phyloP scores from a whole-genome alignment of 106 monocot genomes.

The Acanthochlamys bracteata region DNA sequence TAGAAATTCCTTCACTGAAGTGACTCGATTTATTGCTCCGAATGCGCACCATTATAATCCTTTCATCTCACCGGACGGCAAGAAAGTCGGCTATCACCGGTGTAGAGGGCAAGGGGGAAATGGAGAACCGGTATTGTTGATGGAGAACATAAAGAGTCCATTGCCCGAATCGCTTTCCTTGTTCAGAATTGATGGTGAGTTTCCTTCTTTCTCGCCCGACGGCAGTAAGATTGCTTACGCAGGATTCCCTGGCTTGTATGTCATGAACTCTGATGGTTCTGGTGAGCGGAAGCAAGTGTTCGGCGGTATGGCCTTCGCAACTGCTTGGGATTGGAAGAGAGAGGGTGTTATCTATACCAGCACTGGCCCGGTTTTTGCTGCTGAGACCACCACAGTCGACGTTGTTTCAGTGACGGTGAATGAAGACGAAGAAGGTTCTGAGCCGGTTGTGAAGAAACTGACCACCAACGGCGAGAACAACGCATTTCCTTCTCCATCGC shows the following conservation, averaged over 20 bases:
- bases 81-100: slow-evolving; percentile 64
- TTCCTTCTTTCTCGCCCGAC: slow-evolving; percentile 83
- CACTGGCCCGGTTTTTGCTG: slow-evolving; percentile 52
- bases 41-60: slow-evolving; percentile 73
- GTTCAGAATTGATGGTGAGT: slow-evolving; percentile 73
- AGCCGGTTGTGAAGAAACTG: slow-evolving; percentile 59
- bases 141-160: slow-evolving; percentile 59
- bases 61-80: slow-evolving; percentile 58
- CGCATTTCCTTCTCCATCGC: slow-evolving; percentile 88
- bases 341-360: slow-evolving; percentile 81
- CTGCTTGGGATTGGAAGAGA: slow-evolving; percentile 96
- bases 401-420: slow-evolving; percentile 53
- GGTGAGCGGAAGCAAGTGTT: slow-evolving; percentile 30
- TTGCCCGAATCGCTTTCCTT: slow-evolving; percentile 33
- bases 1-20: slow-evolving; percentile 29
- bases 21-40: slow-evolving; percentile 46
- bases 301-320: slow-evolving; percentile 50
- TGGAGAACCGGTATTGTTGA: slow-evolving; percentile 27
- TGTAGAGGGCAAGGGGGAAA: slow-evolving; percentile 47
- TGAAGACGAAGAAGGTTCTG: slow-evolving; percentile 15
- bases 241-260: slow-evolving; percentile 56
- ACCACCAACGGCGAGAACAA: slow-evolving; percentile 70
- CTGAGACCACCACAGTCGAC: slow-evolving; percentile 53
- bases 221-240: slow-evolving; percentile 61
- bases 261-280: slow-evolving; percentile 70